These are phyloP conservation scores for Nyssa sinensis DNA, from an alignment of 148 eudicot genomes.

Conservation along the genomic window DNA sequence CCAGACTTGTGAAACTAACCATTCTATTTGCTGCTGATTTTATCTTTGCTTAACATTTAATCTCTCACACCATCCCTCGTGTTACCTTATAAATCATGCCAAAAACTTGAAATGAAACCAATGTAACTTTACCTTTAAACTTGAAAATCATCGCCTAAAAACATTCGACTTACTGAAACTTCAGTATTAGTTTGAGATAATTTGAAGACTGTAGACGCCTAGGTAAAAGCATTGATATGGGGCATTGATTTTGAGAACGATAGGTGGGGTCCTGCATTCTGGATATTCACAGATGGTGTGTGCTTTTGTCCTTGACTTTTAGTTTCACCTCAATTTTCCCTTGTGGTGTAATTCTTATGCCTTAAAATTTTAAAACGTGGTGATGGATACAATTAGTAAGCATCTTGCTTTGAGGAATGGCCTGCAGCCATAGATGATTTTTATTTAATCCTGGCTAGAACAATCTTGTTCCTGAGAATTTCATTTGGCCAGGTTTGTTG, in stretches of 20 bases:
- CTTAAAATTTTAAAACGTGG: too few species aligned
- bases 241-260: not conserved
- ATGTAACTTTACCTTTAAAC: not conserved
- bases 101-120: not conserved
- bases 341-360: too few species aligned
- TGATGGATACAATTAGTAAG: too few species aligned
- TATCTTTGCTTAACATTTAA: not conserved
- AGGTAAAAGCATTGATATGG: not conserved
- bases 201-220: not conserved
- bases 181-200: not conserved
- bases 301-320: not conserved
- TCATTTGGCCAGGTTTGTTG: not conserved
- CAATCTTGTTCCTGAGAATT: not conserved
- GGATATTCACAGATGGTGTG: too few species aligned
- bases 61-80: not conserved
- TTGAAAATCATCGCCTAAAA: not conserved
- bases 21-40: conserved; percentile 16
- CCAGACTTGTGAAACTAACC: conserved; percentile 8
- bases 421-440: too few species aligned
- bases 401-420: too few species aligned
- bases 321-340: not conserved
- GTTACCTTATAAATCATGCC: not conserved
- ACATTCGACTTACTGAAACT: too few species aligned
- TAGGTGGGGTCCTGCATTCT: not conserved
- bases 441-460: not conserved